Evolutionary conservation across 1,284 basidiomycete species (phyloP).

Genomic region (Naganishia liquefaciens): DNA sequence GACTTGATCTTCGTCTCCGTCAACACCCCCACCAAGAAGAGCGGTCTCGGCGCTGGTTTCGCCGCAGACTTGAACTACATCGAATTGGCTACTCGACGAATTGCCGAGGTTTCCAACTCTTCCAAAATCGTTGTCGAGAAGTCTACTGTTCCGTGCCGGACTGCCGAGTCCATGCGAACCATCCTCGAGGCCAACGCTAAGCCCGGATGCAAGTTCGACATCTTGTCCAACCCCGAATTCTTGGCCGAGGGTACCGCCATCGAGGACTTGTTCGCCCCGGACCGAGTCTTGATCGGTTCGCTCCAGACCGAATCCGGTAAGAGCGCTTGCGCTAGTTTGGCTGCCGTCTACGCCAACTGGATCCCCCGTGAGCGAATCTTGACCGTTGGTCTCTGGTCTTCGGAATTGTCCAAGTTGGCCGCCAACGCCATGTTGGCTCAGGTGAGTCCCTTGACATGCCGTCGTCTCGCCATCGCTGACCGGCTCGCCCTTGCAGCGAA

Average conservation of each 20-base stretch:
- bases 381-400: slow-evolving; percentile 96
- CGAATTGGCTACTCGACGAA: slow-evolving; percentile 92
- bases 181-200: slow-evolving; percentile 98
- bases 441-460: slow-evolving; percentile 27
- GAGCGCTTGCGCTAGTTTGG: slow-evolving; percentile 73
- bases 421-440: slow-evolving; percentile 99
- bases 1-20: slow-evolving; percentile 67
- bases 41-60: slow-evolving; percentile 93
- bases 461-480: not conserved
- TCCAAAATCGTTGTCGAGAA: slow-evolving; percentile 99
- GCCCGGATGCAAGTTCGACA: slow-evolving; percentile 88
- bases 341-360: slow-evolving; percentile 90
- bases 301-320: slow-evolving; percentile 83
- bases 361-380: slow-evolving; percentile 81
- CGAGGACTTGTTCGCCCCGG: slow-evolving; percentile 79
- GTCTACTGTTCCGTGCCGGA: slow-evolving; percentile 97
- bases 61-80: slow-evolving; percentile 98
- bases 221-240: slow-evolving; percentile 99
- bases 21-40: slow-evolving; percentile 98
- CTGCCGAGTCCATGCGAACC: slow-evolving; percentile 97
- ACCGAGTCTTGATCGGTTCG: slow-evolving; percentile 95
- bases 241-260: slow-evolving; percentile 98
- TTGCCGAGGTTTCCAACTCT: slow-evolving; percentile 83
- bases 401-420: slow-evolving; percentile 96
- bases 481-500: slow-evolving; percentile 60